phyloP scores from a whole-genome alignment of 805 yeast species.

The Lachancea quebecensis region DNA sequence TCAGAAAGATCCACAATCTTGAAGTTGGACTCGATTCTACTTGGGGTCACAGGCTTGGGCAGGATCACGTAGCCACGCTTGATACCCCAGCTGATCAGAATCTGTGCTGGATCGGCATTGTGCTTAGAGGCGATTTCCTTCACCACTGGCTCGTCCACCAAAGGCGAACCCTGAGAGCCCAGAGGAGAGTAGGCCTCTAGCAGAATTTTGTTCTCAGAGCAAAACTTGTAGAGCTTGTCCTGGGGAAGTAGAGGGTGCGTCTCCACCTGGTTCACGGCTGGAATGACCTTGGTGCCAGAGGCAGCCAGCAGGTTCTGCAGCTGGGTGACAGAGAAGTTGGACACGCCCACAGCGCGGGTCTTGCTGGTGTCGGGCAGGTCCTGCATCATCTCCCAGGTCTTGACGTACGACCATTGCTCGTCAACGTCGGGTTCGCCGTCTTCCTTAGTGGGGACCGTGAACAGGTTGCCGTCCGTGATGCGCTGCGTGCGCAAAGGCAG shows the following conservation, averaged over 20 bases:
- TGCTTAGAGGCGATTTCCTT: conserved; percentile 38
- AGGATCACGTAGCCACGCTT: conserved; percentile 49
- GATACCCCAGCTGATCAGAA: conserved; percentile 53
- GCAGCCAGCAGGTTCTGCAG: conserved; percentile 43
- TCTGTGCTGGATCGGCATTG: conserved; percentile 39
- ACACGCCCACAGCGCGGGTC: conserved; percentile 66
- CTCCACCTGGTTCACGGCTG: conserved; percentile 72
- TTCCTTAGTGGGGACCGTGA: conserved; percentile 32
- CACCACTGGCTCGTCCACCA: conserved; percentile 41
- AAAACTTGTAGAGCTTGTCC: conserved; percentile 46
- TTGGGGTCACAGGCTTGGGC: conserved; percentile 43
- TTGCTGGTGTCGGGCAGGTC: conserved; percentile 45
- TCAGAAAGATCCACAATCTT: conserved; percentile 29
- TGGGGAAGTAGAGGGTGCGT: conserved; percentile 70
- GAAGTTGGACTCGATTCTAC: conserved; percentile 37
- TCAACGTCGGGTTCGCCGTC: conserved; percentile 36
- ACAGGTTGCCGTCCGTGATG: conserved; percentile 31
- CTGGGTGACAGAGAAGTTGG: conserved; percentile 56
- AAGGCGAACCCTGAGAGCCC: conserved; percentile 53
- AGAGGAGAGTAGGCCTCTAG: conserved; percentile 76
- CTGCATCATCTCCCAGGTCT: conserved; percentile 63
- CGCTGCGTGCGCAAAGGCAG: conserved; percentile 42
- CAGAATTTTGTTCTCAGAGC: conserved; percentile 45
- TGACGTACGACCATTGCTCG: conserved; percentile 37
- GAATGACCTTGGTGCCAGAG: conserved; percentile 46